phyloP scores from a whole-genome alignment of 495 filamentous ascomycete genomes.

The Podospora fimiseda region DNA sequence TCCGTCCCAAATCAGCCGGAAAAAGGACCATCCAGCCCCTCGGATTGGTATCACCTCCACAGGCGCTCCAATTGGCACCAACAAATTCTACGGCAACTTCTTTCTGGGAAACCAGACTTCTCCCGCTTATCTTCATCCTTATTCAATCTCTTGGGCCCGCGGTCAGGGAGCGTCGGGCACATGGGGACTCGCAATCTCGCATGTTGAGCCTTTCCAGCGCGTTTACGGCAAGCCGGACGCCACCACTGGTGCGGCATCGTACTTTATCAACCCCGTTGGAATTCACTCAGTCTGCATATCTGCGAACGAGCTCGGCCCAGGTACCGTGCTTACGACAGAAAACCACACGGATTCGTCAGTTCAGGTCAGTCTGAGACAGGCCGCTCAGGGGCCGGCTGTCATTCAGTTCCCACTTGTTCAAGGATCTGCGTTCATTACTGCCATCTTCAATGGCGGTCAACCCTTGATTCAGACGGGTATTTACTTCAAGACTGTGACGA shows the following conservation, averaged over 20 bases:
- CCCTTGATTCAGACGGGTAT: constrained; percentile 70
- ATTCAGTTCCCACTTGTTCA: constrained; percentile 81
- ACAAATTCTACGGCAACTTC: constrained; percentile 91
- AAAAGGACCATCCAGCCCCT: constrained; percentile 37
- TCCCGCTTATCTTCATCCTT: constrained; percentile 77
- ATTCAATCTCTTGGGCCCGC: constrained; percentile 70
- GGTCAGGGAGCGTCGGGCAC: constrained; percentile 59
- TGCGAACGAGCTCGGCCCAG: constrained; percentile 59
- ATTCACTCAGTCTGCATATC: constrained; percentile 76
- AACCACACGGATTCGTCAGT: constrained; percentile 62
- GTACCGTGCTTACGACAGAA: constrained; percentile 57
- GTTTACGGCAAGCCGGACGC: constrained; percentile 50
- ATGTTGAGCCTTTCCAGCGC: constrained; percentile 58
- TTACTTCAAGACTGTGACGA: constrained; percentile 63
- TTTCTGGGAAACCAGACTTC: constrained; percentile 69
- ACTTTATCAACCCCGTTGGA: constrained; percentile 76
- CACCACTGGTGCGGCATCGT: constrained; percentile 53
- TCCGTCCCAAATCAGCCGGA: constrained; percentile 46
- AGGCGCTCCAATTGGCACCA: constrained; percentile 62
- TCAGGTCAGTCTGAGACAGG: constrained; percentile 58
- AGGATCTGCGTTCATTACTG: constrained; percentile 85
- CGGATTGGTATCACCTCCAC: constrained; percentile 36
- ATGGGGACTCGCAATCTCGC: constrained; percentile 72
- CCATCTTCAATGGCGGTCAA: constrained; percentile 59
- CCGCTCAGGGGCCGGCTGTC: constrained; percentile 41